These are phyloP conservation scores for Chrysosphaeria jannelii DNA, from an alignment of 2,329 filamentous ascomycete species.

Conservation along the genomic window DNA sequence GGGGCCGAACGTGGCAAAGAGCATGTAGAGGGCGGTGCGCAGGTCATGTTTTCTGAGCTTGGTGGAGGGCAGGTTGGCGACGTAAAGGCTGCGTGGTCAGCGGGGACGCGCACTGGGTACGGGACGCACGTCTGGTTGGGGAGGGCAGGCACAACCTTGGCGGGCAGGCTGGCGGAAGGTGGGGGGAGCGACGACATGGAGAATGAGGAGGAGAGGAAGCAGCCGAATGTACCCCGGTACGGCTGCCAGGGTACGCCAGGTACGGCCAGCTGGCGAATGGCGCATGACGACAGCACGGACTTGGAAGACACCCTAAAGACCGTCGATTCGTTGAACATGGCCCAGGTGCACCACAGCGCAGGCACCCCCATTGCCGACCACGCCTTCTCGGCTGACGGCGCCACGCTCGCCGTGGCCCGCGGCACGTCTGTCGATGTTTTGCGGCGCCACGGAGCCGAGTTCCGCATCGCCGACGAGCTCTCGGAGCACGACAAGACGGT, in stretches of 20 bases:
- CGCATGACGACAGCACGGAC: too few species aligned
- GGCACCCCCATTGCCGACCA: constrained; percentile 91
- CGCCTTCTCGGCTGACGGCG: constrained; percentile 80
- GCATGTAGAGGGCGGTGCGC: constrained; percentile 61
- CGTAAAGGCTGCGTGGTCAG: constrained; percentile 36
- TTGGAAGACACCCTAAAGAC: too few species aligned
- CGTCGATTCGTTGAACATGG: too few species aligned
- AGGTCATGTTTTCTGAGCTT: constrained; percentile 79
- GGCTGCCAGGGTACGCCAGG: too few species aligned
- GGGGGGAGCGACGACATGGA: constrained; percentile 9
- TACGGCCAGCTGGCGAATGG: too few species aligned
- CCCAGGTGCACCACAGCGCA: constrained; percentile 90
- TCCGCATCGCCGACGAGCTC: constrained; percentile 68
- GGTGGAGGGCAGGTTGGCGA: constrained; percentile 56
- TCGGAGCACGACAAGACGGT: constrained; percentile 94
- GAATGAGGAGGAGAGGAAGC: too few species aligned
- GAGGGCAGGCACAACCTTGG: constrained; percentile 20
- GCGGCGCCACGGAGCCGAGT: constrained; percentile 36
- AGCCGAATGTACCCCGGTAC: too few species aligned
- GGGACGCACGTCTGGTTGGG: constrained; percentile 48
- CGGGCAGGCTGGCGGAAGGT: constrained; percentile 7
- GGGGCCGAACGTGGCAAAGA: constrained; percentile 80
- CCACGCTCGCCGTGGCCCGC: constrained; percentile 67
- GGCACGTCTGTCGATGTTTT: constrained; percentile 83
- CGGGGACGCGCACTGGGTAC: neutral